Base-by-base conservation (phyloP, 2,329 filamentous ascomycete genomes). In the Clarireedia paspali region DNA sequence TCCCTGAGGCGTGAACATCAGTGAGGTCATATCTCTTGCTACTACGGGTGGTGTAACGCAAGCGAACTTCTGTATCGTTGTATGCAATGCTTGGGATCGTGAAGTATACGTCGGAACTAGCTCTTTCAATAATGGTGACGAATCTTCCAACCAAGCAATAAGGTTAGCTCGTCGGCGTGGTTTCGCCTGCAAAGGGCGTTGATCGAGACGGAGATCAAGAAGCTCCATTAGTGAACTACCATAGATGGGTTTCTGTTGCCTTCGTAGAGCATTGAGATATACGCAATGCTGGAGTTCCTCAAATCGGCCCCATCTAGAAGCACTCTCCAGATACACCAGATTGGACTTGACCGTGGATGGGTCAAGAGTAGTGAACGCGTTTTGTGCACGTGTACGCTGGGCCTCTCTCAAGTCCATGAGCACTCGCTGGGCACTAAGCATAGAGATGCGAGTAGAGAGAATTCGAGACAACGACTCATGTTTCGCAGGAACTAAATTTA, bases 21-120 rank as follows among this genome's bases (percentile, higher is more conserved):
- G 75, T 27, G 80, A 77, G 17, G 83, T 82, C 64, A 95, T 77
- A 61, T 95, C 90, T 30, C 87, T 82, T 0, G 91, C 90, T 3
- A 95, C 84, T 12, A 90, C 92, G 1, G 89, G 85, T 2, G 94
- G 94, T 0, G 94, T 97, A 36, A 96, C 84, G 65, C 92, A 99
- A 1, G 88, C 89, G 66, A 96, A 99, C 68, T 92, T 89, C 60
- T 88, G 84, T 53, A 99, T 85, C 2, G 81, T 84, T 0, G 82
- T 83, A 65, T 92, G 85, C 71, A 95, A 77, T 14, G 78, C 76
- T 51, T 83, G 79, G 1, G 91, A 85, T 24, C 91, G 85, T 64
- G 89, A 80, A 42, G 86, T 80, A 0, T 95, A 70, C 0, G 85
- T 90, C 17, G 85, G 82, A n/a, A 94, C 82, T 72, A 94, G 82